Evolutionary conservation across 2,329 filamentous ascomycete species (phyloP), one percentile per base, ranked within the genome.

Genomic region (Colletotrichum melonis): DNA sequence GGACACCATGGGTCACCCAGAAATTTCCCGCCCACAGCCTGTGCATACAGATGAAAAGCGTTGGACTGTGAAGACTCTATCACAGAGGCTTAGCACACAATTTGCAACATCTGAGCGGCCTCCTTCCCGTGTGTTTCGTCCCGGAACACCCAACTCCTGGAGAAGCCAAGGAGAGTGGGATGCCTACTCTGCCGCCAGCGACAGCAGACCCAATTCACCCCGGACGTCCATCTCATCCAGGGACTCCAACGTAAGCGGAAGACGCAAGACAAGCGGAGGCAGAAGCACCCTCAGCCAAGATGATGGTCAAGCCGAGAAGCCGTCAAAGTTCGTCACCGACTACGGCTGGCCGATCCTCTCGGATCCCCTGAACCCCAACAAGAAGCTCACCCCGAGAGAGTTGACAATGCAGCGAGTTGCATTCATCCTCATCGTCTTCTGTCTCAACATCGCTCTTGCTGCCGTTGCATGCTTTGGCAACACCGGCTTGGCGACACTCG

Each of bases 161-260:
- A 2, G 64, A 14, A 67, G 64, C 5, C 64, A 67, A 26, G 64
- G 64, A n/a, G 64, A 67, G n/a, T 67, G 64, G 64, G 64, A 67
- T 30, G 38, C 55, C 55, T 67, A 59, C 55, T 67, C 64, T 16
- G 64, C 55, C 24, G 63, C 54, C 19, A 67, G 54, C 16, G 63
- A 58, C 26, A 67, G 63, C 35, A 24, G 35, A 24, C 35, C 54
- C 30, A 12, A 9, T 35, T 49, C 32, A 19, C 54, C 32, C 5
- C 35, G 54, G 19, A 35, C 35, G 24, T 67, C 63, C n/a, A 30
- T 19, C 14, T 67, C 63, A 5, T 55, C 30, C 14, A 9, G 49
- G 2, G 9, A 9, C 24, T 24, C 62, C 49, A 12, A 5, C 12
- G n/a, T 22, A 2, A 35, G 16, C 46, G 46, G 24, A 5, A 54